Percentiles rank a stretch among this genome's conserved stretches.
Evolutionary conservation across 1,139 yeast species (phyloP).

Genomic region (Magnusiomyces sp.): DNA sequence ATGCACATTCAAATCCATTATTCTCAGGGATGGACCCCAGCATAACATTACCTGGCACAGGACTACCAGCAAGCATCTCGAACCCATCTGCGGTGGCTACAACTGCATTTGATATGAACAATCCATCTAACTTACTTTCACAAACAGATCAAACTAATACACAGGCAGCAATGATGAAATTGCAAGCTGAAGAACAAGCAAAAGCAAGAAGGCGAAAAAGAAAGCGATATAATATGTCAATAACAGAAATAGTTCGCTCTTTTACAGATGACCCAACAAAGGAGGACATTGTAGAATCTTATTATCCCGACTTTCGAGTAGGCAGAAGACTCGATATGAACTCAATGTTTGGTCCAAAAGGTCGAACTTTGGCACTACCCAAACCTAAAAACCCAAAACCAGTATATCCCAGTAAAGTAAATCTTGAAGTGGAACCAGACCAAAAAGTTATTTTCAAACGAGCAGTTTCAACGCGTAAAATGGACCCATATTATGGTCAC

Average conservation of each 20-base stretch:
- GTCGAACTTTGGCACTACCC: constrained; percentile 45
- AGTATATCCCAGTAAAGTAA: constrained; percentile 45
- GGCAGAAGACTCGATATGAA: constrained; percentile 58
- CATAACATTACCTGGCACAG: neutral
- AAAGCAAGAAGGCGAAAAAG: neutral
- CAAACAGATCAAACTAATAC: neutral
- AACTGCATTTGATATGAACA: no score
- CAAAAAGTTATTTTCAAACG: constrained; percentile 25
- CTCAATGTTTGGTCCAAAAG: constrained; percentile 55
- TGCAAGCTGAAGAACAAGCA: neutral
- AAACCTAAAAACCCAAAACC: constrained; percentile 49
- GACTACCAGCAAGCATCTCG: neutral
- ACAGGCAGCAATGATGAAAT: neutral
- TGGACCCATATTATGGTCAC: constrained; percentile 1
- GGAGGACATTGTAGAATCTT: constrained; percentile 28
- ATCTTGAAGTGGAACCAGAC: constrained; percentile 38
- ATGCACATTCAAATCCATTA: no score
- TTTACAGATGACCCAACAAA: neutral
- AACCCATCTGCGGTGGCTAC: no score
- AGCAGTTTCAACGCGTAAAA: neutral
- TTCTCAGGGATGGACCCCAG: no score
- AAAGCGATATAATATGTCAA: no score
- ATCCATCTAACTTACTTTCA: neutral
- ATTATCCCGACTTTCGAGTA: constrained; percentile 56
- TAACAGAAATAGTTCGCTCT: no score